Base-by-base conservation (phyloP, 805 yeast genomes). In the Wickerhamiella parazyma region DNA sequence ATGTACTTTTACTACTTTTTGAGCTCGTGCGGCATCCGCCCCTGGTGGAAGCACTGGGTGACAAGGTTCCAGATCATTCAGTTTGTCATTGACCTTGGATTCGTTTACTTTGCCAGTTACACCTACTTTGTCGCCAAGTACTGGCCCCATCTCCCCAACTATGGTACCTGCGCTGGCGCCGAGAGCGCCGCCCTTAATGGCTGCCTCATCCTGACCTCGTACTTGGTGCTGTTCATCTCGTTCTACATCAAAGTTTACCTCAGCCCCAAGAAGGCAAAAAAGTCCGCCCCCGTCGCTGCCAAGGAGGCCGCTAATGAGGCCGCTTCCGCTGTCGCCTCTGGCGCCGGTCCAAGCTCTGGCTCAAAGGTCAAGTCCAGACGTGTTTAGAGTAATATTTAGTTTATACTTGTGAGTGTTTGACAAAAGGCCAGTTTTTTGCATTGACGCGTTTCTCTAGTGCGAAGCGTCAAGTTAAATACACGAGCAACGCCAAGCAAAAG, bases 11-110 rank as follows among this genome's bases (percentile, higher is more conserved):
- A 89, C 75, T 89, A 91, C 70, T 86, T 87, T 71, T 70, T 89
- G 56, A 73, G 91, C 42, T 83, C 96, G 17, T 74, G 94, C 61
- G 95, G 95, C 46, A 83, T 87, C 59, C 79, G 84, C 57, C 95
- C 89, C 44, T 87, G 96, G 96, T 89, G 98, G 98, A 89, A 91
- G 69, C 93, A 87, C 69, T 89, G 95, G 95, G 95, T 89, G 53
- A 89, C 98, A 45, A 74, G 94, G 52, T 78, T 84, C 71, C 98
- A 89, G 70, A 89, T 89, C 66, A 69, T 83, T 57, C 98, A 89
- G 69, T 89, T 89, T 60, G 67, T 89, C 53, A 71, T 89, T 58
- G 98, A 89, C 64, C 73, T 89, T 59, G 76, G 71, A 35, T 87
- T 89, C 61, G 93, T 91, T 51, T 91, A 86, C 71, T 86, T 83